Evolutionary conservation across 768 basidiomycete species (phyloP).

Genomic region (Boletellus ananas): DNA sequence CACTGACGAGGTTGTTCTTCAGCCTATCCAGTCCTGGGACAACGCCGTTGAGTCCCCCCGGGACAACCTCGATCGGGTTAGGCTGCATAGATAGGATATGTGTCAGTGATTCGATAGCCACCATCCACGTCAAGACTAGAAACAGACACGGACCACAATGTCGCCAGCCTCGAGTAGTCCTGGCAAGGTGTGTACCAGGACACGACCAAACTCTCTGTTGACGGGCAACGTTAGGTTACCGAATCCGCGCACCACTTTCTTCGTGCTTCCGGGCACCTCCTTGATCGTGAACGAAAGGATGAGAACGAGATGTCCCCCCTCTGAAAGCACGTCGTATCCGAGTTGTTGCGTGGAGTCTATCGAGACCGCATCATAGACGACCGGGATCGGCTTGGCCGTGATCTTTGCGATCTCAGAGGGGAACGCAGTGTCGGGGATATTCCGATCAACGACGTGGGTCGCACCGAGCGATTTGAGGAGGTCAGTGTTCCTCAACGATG

Average conservation of each 20-base stretch:
- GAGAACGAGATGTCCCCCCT: constrained; percentile 30
- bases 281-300: constrained; percentile 6
- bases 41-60: constrained; percentile 37
- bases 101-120: neutral
- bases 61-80: constrained; percentile 27
- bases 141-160: constrained; percentile 10
- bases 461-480: constrained; percentile 36
- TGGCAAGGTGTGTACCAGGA: constrained; percentile 10
- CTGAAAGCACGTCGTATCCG: constrained; percentile 30
- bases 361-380: constrained; percentile 28
- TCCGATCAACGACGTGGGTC: constrained; percentile 35
- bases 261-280: constrained; percentile 14
- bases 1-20: constrained; percentile 37
- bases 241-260: constrained; percentile 8
- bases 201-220: constrained; percentile 14
- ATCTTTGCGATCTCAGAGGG: constrained; percentile 15
- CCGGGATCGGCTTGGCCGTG: neutral
- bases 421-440: constrained; percentile 13
- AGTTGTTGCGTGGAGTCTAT: constrained; percentile 31
- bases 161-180: constrained; percentile 12
- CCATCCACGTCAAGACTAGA: too few relatives aligned
- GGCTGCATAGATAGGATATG: constrained; percentile 4
- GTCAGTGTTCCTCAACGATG: constrained; percentile 33
- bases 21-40: constrained; percentile 31
- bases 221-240: constrained; percentile 9